A percentile compares a stretch with the other conserved stretches of the same genome.
Evolutionary conservation across 2,329 filamentous ascomycete species (phyloP).

Genomic region (Pyrenochaeta sp.): DNA sequence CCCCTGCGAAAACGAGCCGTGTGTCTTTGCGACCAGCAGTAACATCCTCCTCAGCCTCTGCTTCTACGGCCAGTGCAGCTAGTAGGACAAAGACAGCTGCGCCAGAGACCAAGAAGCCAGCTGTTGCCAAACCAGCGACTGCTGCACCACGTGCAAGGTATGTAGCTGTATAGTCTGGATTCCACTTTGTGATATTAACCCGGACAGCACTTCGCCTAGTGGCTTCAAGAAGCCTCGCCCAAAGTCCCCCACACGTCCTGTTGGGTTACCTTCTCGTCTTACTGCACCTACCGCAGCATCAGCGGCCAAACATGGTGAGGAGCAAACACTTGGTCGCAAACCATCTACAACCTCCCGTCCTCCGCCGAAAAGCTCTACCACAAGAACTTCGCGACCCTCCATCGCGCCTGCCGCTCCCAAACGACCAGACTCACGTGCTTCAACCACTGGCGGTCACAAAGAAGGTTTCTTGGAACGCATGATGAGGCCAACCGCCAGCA

Average conservation of each 20-base stretch:
- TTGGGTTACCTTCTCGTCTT: constrained; percentile 71
- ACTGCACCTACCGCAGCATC: constrained; percentile 75
- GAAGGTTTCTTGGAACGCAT: constrained; percentile 80
- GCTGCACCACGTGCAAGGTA: constrained; percentile 20
- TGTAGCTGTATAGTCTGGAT: not conserved
- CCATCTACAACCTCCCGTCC: constrained; percentile 49
- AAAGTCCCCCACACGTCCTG: constrained; percentile 72
- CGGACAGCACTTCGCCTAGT: constrained; percentile 29
- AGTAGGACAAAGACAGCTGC: constrained; percentile 16
- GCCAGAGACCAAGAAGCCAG: constrained; percentile 34
- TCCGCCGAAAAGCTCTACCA: constrained; percentile 36
- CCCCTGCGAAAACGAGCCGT: constrained; percentile 36
- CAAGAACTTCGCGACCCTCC: constrained; percentile 45
- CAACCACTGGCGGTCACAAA: constrained; percentile 65
- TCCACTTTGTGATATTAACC: constrained; percentile 9
- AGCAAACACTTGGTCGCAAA: constrained; percentile 49
- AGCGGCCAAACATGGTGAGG: constrained; percentile 63
- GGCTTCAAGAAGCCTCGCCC: constrained; percentile 49
- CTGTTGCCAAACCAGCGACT: constrained; percentile 18
- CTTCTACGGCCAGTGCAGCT: constrained; percentile 30
- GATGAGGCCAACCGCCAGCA: constrained; percentile 78
- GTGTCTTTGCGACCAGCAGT: constrained; percentile 35
- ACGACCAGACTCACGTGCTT: constrained; percentile 59
- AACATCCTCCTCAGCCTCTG: constrained; percentile 24
- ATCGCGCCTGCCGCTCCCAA: constrained; percentile 51